These are phyloP conservation scores for Trichothecium sympodiale DNA, from an alignment of 2,329 filamentous ascomycete genomes.

Conservation along the genomic window DNA sequence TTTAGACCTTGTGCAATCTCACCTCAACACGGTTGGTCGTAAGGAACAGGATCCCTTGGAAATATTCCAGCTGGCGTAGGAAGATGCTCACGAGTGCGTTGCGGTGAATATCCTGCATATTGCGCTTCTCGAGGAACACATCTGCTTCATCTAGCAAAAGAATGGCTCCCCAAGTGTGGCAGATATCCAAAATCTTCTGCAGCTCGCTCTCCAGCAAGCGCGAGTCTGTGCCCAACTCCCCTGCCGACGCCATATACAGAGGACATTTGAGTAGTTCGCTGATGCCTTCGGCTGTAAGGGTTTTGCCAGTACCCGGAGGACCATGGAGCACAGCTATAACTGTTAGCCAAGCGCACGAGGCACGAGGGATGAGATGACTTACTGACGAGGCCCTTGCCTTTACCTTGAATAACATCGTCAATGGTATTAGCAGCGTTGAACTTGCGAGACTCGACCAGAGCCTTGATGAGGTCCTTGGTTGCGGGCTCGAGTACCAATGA, in stretches of 20 bases:
- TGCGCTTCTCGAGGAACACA: constrained; percentile 73
- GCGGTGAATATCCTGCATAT: constrained; percentile 72
- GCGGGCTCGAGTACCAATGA: constrained; percentile 61
- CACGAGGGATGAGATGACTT: constrained; percentile 15
- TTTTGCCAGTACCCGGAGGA: constrained; percentile 80
- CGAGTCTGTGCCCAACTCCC: constrained; percentile 71
- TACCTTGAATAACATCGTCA: constrained; percentile 73
- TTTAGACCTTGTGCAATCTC: constrained; percentile 7
- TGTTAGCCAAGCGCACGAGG: constrained; percentile 8
- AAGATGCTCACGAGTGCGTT: constrained; percentile 84
- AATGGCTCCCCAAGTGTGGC: constrained; percentile 77
- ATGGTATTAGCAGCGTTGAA: constrained; percentile 73
- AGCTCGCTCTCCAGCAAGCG: constrained; percentile 63
- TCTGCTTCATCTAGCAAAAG: constrained; percentile 79
- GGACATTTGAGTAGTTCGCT: constrained; percentile 73
- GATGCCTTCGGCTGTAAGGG: constrained; percentile 77
- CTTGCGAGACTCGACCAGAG: constrained; percentile 74
- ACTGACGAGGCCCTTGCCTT: constrained; percentile 73
- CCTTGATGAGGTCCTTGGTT: constrained; percentile 56
- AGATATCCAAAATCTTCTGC: constrained; percentile 76
- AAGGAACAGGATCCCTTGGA: constrained; percentile 81
- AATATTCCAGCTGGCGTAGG: constrained; percentile 77
- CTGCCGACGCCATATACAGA: constrained; percentile 72
- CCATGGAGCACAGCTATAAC: constrained; percentile 59
- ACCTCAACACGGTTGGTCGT: constrained; percentile 77